Conservation (phyloP, 208 protist genomes). For the Trypanosoma rangeli region DNA sequence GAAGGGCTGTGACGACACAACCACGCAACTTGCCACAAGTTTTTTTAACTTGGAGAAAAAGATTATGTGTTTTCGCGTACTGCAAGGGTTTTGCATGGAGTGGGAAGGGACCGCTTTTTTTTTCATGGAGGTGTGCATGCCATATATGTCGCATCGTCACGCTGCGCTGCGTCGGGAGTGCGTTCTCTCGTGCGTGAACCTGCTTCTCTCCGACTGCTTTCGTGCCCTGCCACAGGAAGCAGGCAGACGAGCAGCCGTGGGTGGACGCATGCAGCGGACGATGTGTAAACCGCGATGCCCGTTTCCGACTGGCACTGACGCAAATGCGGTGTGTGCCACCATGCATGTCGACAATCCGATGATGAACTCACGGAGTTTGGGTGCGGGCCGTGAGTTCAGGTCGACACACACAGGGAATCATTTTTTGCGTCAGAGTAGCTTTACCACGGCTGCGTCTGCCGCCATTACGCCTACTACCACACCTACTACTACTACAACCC, state of each 20-base stretch:
- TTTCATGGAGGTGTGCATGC: slow-evolving; percentile 67
- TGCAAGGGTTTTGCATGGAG: slow-evolving; percentile 49
- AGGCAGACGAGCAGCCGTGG: not conserved
- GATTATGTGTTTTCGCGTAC: slow-evolving; percentile 63
- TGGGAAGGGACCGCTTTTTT: slow-evolving; percentile 60
- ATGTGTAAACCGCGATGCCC: slow-evolving; percentile 8
- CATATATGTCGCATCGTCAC: slow-evolving; percentile 67
- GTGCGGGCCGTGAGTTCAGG: not conserved
- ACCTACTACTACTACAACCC: too few relatives aligned
- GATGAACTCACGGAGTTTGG: not conserved
- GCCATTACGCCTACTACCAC: not conserved
- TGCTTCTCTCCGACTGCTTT: slow-evolving; percentile 40
- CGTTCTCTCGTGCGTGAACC: slow-evolving; percentile 55
- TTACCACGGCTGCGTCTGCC: not conserved
- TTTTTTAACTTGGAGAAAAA: slow-evolving; percentile 36
- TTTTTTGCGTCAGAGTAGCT: not conserved
- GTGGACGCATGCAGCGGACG: not conserved
- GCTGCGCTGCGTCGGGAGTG: slow-evolving; percentile 54
- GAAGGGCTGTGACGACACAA: not conserved
- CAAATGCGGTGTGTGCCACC: not conserved
- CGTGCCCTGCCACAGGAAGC: not conserved
- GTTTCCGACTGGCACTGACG: not conserved
- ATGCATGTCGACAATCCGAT: not conserved
- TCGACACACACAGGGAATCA: not conserved
- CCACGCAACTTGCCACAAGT: slow-evolving; percentile 10